phyloP scores from a whole-genome alignment of 805 yeast genomes.

The Candida nitratophila region DNA sequence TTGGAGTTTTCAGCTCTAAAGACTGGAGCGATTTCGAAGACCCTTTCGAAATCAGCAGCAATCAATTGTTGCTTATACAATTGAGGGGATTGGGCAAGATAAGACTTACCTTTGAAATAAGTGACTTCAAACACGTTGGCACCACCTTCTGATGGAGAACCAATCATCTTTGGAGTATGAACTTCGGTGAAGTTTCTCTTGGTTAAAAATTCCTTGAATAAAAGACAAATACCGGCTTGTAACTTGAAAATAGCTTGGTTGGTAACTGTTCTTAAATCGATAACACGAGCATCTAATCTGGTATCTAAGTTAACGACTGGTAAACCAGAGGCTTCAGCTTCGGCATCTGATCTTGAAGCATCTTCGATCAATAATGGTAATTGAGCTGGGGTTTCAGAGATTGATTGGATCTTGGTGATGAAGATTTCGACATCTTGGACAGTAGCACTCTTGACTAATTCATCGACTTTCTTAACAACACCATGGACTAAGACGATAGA shows the following conservation, averaged over 20 bases:
- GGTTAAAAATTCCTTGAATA: conserved; percentile 83
- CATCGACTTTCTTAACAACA: conserved; percentile 73
- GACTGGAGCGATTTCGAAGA: conserved; percentile 94
- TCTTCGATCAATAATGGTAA: conserved; percentile 94
- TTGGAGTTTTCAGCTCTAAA: conserved; percentile 99
- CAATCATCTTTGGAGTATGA: conserved; percentile 93
- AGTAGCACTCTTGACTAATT: conserved; percentile 83
- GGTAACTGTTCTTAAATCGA: conserved; percentile 93
- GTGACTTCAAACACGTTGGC: conserved; percentile 91
- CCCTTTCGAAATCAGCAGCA: conserved; percentile 96
- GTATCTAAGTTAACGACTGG: conserved; percentile 97
- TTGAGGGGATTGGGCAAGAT: conserved; percentile 97
- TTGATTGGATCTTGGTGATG: conserved; percentile 63
- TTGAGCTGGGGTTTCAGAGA: conserved; percentile 85
- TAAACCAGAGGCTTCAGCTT: conserved; percentile 84
- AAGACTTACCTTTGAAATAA: conserved; percentile 90
- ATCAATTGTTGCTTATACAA: conserved; percentile 95
- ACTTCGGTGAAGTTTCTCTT: conserved; percentile 73
- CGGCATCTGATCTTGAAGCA: conserved; percentile 90
- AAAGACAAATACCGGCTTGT: conserved; percentile 79
- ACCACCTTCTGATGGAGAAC: conserved; percentile 97
- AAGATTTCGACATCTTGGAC: conserved; percentile 85
- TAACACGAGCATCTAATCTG: conserved; percentile 88
- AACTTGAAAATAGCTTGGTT: conserved; percentile 96
- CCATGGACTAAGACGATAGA: conserved; percentile 91